Evolutionary conservation across 768 basidiomycete genomes (phyloP).

Genomic region (Lentinus brumalis): DNA sequence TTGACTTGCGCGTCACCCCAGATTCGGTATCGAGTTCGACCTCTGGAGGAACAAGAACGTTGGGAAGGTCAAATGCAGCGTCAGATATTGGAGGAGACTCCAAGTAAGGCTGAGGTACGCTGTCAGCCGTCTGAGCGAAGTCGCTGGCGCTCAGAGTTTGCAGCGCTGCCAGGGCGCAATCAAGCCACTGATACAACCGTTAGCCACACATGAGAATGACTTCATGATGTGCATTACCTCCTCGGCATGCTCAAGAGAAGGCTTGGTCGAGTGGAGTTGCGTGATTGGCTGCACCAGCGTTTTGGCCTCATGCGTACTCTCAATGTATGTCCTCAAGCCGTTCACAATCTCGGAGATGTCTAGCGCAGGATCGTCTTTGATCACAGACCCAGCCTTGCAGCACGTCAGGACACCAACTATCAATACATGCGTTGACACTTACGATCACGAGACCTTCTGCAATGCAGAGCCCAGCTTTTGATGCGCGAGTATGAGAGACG

Average conservation of each 20-base stretch:
- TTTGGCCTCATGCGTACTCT: slow-evolving; percentile 58
- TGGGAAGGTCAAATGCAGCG: slow-evolving; percentile 67
- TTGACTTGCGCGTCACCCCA: slow-evolving; percentile 73
- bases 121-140: slow-evolving; percentile 57
- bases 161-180: slow-evolving; percentile 65
- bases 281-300: slow-evolving; percentile 66
- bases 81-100: slow-evolving; percentile 45
- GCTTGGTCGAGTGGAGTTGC: slow-evolving; percentile 48
- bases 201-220: neutral
- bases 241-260: slow-evolving; percentile 52
- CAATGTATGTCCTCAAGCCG: slow-evolving; percentile 70
- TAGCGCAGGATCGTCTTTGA: slow-evolving; percentile 63
- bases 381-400: slow-evolving; percentile 62
- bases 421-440: slow-evolving; percentile 22
- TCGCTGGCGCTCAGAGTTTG: slow-evolving; percentile 60
- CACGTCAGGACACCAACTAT: neutral
- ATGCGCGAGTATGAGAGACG: slow-evolving; percentile 82
- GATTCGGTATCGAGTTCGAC: slow-evolving; percentile 77
- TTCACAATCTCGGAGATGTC: slow-evolving; percentile 68
- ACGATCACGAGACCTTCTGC: slow-evolving; percentile 81
- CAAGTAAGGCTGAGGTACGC: slow-evolving; percentile 68
- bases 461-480: slow-evolving; percentile 78
- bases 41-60: slow-evolving; percentile 86
- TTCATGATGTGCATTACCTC: slow-evolving; percentile 49
- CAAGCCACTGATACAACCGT: slow-evolving; percentile 60